Conservation (phyloP, 129 eudicot species). For the Helichrysum umbraculigerum region DNA sequence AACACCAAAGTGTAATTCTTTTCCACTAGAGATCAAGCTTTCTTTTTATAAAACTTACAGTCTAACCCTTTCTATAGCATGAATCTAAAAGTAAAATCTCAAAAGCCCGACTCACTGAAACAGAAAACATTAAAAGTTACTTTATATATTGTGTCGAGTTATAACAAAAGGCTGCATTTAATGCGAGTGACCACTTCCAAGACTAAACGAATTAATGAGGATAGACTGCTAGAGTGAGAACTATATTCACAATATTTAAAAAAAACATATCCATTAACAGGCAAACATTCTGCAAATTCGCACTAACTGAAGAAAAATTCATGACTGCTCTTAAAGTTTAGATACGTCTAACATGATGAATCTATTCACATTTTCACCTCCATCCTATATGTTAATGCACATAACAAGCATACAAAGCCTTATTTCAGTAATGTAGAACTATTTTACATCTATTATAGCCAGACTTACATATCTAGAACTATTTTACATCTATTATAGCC, state of each 20-base stretch:
- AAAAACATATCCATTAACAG: background rate
- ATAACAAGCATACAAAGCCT: conserved; percentile 8
- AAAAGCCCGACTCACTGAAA: conserved; percentile 12
- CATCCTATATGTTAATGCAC: background rate
- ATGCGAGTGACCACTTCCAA: conserved; percentile 16
- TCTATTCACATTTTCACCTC: conserved; percentile 1
- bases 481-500: conserved; percentile 2
- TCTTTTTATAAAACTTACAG: conserved; percentile 12
- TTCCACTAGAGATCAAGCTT: conserved; percentile 16
- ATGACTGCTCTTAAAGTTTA: background rate
- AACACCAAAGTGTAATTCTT: conserved; percentile 7
- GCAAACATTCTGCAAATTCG: background rate
- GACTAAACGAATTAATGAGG: background rate
- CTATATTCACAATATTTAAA: background rate
- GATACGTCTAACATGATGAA: background rate
- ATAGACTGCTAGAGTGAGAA: background rate
- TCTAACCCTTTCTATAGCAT: conserved; percentile 12
- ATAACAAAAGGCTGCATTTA: conserved; percentile 21
- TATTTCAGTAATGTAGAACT: background rate
- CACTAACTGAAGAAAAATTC: background rate
- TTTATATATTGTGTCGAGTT: conserved; percentile 7
- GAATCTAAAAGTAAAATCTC: conserved; percentile 20
- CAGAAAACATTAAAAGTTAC: conserved; percentile 9
- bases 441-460: conserved; percentile 2
- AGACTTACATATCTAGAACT: conserved; percentile 9